phyloP scores from a whole-genome alignment of 768 basidiomycete species.

The Boletales sp. region DNA sequence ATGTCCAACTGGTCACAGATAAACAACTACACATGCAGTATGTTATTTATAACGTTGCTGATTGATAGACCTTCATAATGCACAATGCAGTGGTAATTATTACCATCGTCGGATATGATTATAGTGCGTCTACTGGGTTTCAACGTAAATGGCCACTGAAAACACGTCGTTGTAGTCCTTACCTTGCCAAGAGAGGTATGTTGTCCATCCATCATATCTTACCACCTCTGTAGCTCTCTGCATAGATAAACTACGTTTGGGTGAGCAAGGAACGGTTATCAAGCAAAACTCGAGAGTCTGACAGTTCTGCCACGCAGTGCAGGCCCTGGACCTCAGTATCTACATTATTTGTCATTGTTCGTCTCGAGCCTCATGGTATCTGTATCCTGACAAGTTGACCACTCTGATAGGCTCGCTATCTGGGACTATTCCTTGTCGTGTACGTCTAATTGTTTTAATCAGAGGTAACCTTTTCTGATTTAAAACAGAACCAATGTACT shows the following conservation, averaged over 20 bases:
- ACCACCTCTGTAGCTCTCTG: not conserved
- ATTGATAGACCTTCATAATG: not conserved
- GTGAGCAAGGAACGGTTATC: not conserved
- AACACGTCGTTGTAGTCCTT: not conserved
- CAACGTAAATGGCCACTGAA: not conserved
- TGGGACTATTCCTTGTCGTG: not conserved
- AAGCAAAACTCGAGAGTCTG: not conserved
- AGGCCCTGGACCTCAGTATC: conserved; percentile 4
- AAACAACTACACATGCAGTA: not conserved
- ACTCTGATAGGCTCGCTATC: not conserved
- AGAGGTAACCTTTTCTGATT: not conserved
- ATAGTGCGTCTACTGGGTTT: not conserved
- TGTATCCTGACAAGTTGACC: not conserved
- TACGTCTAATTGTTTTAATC: not conserved
- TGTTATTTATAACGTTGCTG: not conserved
- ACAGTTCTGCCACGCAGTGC: not conserved
- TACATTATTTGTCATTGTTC: not conserved
- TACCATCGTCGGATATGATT: not conserved
- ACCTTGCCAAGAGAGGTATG: conserved; percentile 5
- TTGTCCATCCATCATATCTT: too few species aligned
- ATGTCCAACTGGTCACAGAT: too few species aligned
- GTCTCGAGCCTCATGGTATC: not conserved
- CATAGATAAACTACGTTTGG: conserved; percentile 8
- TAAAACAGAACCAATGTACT: not conserved
- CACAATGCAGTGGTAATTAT: not conserved